Percentiles rank a stretch among this genome's conserved stretches.
phyloP scores from a whole-genome alignment of 345 rosid species.

The Orychophragmus violaceus region DNA sequence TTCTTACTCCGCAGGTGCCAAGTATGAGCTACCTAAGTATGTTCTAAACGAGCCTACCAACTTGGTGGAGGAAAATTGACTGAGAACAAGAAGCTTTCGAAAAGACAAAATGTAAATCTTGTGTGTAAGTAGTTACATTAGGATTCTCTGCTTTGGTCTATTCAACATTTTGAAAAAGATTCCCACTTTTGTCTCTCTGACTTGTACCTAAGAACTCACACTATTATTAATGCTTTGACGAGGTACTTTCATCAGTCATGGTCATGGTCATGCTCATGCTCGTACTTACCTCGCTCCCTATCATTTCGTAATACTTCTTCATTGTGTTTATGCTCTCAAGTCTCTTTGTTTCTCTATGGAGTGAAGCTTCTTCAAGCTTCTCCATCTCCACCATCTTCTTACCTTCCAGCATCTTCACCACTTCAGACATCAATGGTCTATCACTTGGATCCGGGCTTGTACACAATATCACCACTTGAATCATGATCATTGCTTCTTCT shows the following conservation, averaged over 20 bases:
- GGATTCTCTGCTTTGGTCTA: conserved; percentile 28
- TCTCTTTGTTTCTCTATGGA: conserved; percentile 5
- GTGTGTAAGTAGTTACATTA: conserved; percentile 35
- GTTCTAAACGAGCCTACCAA: conserved; percentile 90
- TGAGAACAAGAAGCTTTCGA: conserved; percentile 14
- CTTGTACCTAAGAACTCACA: conserved; percentile 14
- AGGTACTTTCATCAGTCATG: neutral
- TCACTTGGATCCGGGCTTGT: conserved; percentile 19
- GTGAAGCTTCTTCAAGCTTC: conserved; percentile 17
- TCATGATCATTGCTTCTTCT: conserved; percentile 35
- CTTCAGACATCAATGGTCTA: conserved; percentile 47
- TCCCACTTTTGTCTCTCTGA: conserved; percentile 10
- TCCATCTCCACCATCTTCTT: conserved; percentile 15
- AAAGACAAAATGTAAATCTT: conserved; percentile 20
- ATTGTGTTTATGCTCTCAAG: conserved; percentile 12
- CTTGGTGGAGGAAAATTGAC: conserved; percentile 53
- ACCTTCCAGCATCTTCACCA: conserved; percentile 53
- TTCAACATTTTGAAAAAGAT: conserved; percentile 2
- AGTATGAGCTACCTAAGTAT: conserved; percentile 89
- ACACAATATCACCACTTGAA: conserved; percentile 38
- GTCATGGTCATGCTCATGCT: neutral
- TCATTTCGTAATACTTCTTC: conserved; percentile 25
- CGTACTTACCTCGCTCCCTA: neutral
- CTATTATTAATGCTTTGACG: conserved; percentile 8
- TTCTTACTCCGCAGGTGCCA: conserved; percentile 60